phyloP scores from a whole-genome alignment of 768 basidiomycete genomes.

The Amanita pallidorosea region DNA sequence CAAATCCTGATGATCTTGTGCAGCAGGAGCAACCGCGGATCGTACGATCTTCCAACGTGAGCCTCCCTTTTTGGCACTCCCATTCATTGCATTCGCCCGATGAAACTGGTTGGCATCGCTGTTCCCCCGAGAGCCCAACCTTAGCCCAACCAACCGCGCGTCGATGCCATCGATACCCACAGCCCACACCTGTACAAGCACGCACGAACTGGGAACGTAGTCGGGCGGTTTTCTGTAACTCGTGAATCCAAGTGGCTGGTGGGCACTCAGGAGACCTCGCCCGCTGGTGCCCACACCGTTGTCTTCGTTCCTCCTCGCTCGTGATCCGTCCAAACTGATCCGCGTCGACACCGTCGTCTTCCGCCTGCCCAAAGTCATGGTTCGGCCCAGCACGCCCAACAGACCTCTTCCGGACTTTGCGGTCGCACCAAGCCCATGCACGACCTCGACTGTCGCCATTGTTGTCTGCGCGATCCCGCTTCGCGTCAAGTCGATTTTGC shows the following conservation, averaged over 20 bases:
- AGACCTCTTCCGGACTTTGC: slow-evolving; percentile 8
- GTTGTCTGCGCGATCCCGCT: slow-evolving; percentile 77
- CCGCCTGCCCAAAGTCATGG: slow-evolving; percentile 8
- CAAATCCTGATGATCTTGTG: not conserved
- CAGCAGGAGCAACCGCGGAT: not conserved
- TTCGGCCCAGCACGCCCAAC: slow-evolving; percentile 8
- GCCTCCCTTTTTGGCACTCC: slow-evolving; percentile 10
- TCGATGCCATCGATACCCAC: slow-evolving; percentile 76
- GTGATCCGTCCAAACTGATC: slow-evolving; percentile 8
- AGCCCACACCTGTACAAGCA: slow-evolving; percentile 86
- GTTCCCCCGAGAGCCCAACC: slow-evolving; percentile 18
- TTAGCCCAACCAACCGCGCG: slow-evolving; percentile 48
- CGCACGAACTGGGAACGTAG: slow-evolving; percentile 54
- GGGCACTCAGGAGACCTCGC: slow-evolving; percentile 9
- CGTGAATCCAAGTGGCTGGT: slow-evolving; percentile 48
- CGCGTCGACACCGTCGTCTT: slow-evolving; percentile 10
- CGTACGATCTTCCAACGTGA: slow-evolving; percentile 6
- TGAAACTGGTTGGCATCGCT: slow-evolving; percentile 2
- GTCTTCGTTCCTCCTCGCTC: slow-evolving; percentile 8
- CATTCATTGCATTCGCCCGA: not conserved
- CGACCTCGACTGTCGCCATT: slow-evolving; percentile 81
- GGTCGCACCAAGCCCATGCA: slow-evolving; percentile 37
- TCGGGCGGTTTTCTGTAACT: slow-evolving; percentile 63
- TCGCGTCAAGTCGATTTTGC: slow-evolving; percentile 61
- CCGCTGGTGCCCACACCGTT: slow-evolving; percentile 11